phyloP scores from a whole-genome alignment of 108 stramenopile genomes.

The Fragilariopsis cylindrus region DNA sequence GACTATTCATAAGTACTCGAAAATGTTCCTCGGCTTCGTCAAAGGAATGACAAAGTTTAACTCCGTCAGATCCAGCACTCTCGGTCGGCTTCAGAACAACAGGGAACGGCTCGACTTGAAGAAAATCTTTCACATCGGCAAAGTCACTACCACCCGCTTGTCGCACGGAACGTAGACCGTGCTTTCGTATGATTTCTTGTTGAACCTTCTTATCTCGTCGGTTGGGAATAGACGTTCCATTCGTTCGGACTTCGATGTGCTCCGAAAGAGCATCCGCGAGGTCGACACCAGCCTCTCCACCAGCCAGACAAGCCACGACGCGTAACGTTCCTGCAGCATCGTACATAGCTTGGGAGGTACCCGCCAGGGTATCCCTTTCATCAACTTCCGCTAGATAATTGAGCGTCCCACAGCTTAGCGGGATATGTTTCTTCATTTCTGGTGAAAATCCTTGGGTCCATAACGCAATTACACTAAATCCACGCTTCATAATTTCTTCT shows the following conservation, averaged over 20 bases:
- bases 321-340: conserved; percentile 58
- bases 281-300: conserved; percentile 86
- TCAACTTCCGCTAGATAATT: conserved; percentile 63
- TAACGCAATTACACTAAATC: conserved; percentile 73
- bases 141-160: conserved; percentile 71
- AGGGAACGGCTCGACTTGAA: conserved; percentile 72
- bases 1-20: conserved; percentile 77
- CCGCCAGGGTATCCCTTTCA: conserved; percentile 52
- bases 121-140: conserved; percentile 77
- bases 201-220: conserved; percentile 92
- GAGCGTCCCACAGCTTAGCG: conserved; percentile 48
- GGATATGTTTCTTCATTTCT: conserved; percentile 81
- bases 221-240: conserved; percentile 83
- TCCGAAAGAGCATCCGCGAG: conserved; percentile 83
- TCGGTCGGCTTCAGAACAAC: conserved; percentile 93
- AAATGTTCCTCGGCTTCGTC: conserved; percentile 92
- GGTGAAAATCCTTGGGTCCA: conserved; percentile 69
- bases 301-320: conserved; percentile 79
- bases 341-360: conserved; percentile 49
- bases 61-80: conserved; percentile 93
- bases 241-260: conserved; percentile 69
- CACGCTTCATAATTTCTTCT: conserved; percentile 71
- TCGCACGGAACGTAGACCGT: conserved; percentile 84
- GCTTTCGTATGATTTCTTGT: conserved; percentile 80
- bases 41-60: conserved; percentile 86